phyloP scores from a whole-genome alignment of 352 stramenopile genomes.

The Phytophthora multivora region DNA sequence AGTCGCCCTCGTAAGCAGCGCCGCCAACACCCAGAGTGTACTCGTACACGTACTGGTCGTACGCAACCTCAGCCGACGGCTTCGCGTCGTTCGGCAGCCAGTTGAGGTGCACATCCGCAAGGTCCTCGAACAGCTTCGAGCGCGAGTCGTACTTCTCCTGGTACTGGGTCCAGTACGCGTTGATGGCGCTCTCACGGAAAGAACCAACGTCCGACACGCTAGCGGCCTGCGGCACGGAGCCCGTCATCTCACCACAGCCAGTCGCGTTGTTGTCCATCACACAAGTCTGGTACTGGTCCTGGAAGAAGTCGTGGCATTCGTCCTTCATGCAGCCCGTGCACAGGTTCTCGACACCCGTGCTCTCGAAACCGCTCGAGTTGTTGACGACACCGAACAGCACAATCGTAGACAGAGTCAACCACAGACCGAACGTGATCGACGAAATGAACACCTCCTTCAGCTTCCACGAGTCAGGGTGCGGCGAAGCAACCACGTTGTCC shows the following conservation, averaged over 20 bases:
- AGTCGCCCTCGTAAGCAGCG: conserved; percentile 31
- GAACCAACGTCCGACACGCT: conserved; percentile 40
- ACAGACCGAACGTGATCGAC: conserved; percentile 70
- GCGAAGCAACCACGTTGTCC: conserved; percentile 72
- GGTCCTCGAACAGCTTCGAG: conserved; percentile 57
- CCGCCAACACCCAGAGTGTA: conserved; percentile 53
- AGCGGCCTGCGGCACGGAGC: conserved; percentile 45
- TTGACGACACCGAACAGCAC: conserved; percentile 65
- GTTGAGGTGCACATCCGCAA: conserved; percentile 64
- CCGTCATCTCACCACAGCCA: conserved; percentile 67
- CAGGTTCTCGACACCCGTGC: conserved; percentile 60
- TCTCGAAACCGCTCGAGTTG: conserved; percentile 63
- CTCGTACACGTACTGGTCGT: conserved; percentile 64
- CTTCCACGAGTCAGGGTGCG: conserved; percentile 73
- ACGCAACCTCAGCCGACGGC: conserved; percentile 46
- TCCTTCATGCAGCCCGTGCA: conserved; percentile 64
- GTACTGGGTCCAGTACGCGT: conserved; percentile 53
- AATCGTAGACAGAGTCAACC: conserved; percentile 67
- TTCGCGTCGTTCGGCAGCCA: conserved; percentile 41
- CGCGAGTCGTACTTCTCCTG: conserved; percentile 52
- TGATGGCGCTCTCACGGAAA: conserved; percentile 46
- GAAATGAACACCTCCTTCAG: conserved; percentile 73
- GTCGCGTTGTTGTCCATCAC: conserved; percentile 50
- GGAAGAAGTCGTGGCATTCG: conserved; percentile 67
- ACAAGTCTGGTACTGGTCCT: conserved; percentile 55